A percentile compares a stretch with the other conserved stretches of the same genome.
Conservation (phyloP, 1,284 basidiomycete species). For the Ganoderma boninense region DNA sequence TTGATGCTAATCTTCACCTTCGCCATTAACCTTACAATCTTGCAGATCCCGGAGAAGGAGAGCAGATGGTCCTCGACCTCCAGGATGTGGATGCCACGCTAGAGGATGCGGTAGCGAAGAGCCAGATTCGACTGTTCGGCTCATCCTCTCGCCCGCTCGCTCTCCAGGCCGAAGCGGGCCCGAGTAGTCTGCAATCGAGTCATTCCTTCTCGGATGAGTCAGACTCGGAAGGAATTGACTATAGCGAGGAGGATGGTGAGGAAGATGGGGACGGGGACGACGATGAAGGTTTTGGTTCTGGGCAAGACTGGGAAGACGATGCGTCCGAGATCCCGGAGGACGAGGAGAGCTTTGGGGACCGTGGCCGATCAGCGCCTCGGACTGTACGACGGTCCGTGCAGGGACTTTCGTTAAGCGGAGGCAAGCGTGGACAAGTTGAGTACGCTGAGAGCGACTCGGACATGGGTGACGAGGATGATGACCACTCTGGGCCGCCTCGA, state of each 20-base stretch:
- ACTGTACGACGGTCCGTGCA: conserved; percentile 51
- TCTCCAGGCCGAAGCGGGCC: conserved; percentile 50
- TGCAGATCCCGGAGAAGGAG: conserved; percentile 81
- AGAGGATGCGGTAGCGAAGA: conserved; percentile 83
- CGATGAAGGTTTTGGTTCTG: conserved; percentile 38
- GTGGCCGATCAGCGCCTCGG: conserved; percentile 59
- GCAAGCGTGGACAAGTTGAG: conserved; percentile 56
- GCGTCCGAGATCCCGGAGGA: conserved; percentile 33
- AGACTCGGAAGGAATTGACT: conserved; percentile 45
- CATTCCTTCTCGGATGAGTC: conserved; percentile 38
- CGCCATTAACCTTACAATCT: neutral
- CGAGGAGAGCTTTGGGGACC: conserved; percentile 41
- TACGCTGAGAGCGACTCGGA: conserved; percentile 88
- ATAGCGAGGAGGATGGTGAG: conserved; percentile 21
- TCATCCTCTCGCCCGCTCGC: conserved; percentile 63
- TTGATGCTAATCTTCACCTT: neutral
- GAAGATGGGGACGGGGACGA: conserved; percentile 40
- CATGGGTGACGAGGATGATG: conserved; percentile 59
- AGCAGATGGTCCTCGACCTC: conserved; percentile 96
- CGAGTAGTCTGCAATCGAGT: conserved; percentile 30
- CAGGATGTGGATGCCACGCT: conserved; percentile 90
- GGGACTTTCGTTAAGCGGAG: conserved; percentile 46
- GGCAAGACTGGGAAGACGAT: conserved; percentile 38
- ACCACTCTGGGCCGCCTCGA: conserved; percentile 41
- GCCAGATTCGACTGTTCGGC: conserved; percentile 88